These are phyloP conservation scores for Nicotiana undulata DNA, from an alignment of 257 asterid species.

Conservation along the genomic window DNA sequence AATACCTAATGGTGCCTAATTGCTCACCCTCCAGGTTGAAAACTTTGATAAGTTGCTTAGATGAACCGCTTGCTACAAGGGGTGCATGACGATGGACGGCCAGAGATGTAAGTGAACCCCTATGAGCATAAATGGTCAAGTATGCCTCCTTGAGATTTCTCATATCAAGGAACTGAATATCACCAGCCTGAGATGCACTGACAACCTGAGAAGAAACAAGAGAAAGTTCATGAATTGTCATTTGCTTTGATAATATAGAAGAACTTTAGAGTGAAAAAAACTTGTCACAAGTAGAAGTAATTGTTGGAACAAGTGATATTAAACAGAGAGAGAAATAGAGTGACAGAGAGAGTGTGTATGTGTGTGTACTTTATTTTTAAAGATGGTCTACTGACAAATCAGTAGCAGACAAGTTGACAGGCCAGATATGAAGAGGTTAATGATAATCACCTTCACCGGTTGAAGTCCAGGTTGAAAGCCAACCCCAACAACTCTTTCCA, in stretches of 20 bases:
- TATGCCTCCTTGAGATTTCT: constrained; percentile 53
- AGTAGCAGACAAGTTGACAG: background rate
- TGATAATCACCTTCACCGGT: constrained; percentile 59
- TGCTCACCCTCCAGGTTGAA: constrained; percentile 84
- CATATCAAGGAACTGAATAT: constrained; percentile 69
- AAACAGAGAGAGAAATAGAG: background rate
- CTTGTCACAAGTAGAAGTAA: background rate
- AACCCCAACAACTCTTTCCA: constrained; percentile 72
- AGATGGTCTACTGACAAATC: background rate
- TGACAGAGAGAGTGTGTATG: background rate
- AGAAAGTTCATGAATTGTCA: background rate
- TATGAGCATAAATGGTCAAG: constrained; percentile 79
- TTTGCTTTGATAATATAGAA: background rate
- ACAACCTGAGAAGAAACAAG: constrained; percentile 39
- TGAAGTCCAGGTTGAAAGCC: constrained; percentile 93
- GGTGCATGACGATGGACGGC: constrained; percentile 92
- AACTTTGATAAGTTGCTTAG: constrained; percentile 79
- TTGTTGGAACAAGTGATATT: background rate
- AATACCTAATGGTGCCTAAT: constrained; percentile 71
- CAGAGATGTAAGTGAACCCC: constrained; percentile 91
- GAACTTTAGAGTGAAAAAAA: background rate
- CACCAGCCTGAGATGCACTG: constrained; percentile 96
- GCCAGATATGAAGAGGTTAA: background rate
- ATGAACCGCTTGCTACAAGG: constrained; percentile 84
- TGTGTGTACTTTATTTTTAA: background rate